phyloP scores from a whole-genome alignment of 192 early-diverging fungal genomes.

The Phlyctochytrium planicorne region DNA sequence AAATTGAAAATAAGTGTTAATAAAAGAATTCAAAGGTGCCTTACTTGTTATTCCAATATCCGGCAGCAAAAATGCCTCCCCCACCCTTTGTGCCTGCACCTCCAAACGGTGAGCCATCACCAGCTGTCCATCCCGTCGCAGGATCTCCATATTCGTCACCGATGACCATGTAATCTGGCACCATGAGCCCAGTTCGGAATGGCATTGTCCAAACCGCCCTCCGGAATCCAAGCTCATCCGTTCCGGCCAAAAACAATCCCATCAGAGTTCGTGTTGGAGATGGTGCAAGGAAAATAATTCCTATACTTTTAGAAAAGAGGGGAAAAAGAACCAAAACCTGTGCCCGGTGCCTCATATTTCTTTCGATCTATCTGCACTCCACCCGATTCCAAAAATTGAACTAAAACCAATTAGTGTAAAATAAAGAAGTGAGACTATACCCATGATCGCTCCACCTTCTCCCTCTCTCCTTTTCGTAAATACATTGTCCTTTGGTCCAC shows the following conservation, averaged over 20 bases:
- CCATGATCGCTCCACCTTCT: conserved; percentile 45
- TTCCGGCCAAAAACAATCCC: conserved; percentile 45
- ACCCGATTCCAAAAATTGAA: conserved; percentile 43
- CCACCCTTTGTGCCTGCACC: conserved; percentile 48
- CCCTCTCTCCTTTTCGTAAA: conserved; percentile 40
- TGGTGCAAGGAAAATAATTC: conserved; percentile 50
- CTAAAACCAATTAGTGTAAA: conserved; percentile 9
- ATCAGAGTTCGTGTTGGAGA: conserved; percentile 42
- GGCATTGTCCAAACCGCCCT: conserved; percentile 49
- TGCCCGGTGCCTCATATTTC: conserved; percentile 47
- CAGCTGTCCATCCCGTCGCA: conserved; percentile 53
- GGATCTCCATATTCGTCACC: conserved; percentile 58
- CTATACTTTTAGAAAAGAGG: conserved; percentile 18
- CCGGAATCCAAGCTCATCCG: conserved; percentile 41
- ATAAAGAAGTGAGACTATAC: conserved; percentile 3
- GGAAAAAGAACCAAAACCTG: conserved; percentile 32
- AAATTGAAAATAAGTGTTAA: not conserved
- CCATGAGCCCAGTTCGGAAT: conserved; percentile 51
- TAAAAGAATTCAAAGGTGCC: not conserved
- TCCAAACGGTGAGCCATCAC: conserved; percentile 37
- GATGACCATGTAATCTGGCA: conserved; percentile 35
- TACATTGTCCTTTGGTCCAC: conserved; percentile 57
- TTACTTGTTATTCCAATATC: conserved; percentile 52
- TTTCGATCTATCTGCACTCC: conserved; percentile 40
- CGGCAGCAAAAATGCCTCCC: conserved; percentile 51